Conservation (phyloP, 345 rosid genomes). For the Mangifera indica region DNA sequence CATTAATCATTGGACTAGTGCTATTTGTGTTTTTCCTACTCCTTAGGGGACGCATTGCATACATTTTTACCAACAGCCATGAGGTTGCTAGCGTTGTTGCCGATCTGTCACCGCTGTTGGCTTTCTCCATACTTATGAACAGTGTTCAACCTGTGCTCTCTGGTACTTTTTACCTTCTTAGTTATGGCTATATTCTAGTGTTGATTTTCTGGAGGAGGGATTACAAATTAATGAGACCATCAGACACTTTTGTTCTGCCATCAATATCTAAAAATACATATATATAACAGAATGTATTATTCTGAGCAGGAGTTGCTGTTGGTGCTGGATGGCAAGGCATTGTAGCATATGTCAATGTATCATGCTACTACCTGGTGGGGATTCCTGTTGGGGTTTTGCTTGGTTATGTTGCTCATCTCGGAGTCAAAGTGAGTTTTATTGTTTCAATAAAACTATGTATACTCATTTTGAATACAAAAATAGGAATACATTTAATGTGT, state of each 20-base stretch:
- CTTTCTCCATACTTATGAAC: slow-evolving; percentile 70
- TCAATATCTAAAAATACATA: too few relatives aligned
- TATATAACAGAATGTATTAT: neutral
- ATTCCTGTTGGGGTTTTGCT: slow-evolving; percentile 64
- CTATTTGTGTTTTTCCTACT: slow-evolving; percentile 46
- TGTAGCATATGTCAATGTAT: slow-evolving; percentile 70
- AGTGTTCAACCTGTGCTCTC: slow-evolving; percentile 87
- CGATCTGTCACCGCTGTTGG: slow-evolving; percentile 67
- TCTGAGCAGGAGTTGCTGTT: slow-evolving; percentile 58
- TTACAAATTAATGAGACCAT: neutral
- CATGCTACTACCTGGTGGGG: slow-evolving; percentile 70
- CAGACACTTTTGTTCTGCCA: too few relatives aligned
- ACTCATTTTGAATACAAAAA: too few relatives aligned
- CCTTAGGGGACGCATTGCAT: slow-evolving; percentile 56
- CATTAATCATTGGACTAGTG: slow-evolving; percentile 54
- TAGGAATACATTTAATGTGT: too few relatives aligned
- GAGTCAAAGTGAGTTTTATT: slow-evolving; percentile 67
- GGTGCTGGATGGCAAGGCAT: slow-evolving; percentile 85
- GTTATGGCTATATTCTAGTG: neutral
- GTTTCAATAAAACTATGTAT: too few relatives aligned
- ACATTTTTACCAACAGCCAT: slow-evolving; percentile 54
- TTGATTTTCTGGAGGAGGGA: neutral
- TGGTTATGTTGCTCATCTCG: slow-evolving; percentile 49
- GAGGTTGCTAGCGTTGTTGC: slow-evolving; percentile 61
- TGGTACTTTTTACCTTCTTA: slow-evolving; percentile 34